Evolutionary conservation across 768 basidiomycete genomes (phyloP), one percentile per base, ranked within the genome.

Genomic region (Guyanaporus albipodus): DNA sequence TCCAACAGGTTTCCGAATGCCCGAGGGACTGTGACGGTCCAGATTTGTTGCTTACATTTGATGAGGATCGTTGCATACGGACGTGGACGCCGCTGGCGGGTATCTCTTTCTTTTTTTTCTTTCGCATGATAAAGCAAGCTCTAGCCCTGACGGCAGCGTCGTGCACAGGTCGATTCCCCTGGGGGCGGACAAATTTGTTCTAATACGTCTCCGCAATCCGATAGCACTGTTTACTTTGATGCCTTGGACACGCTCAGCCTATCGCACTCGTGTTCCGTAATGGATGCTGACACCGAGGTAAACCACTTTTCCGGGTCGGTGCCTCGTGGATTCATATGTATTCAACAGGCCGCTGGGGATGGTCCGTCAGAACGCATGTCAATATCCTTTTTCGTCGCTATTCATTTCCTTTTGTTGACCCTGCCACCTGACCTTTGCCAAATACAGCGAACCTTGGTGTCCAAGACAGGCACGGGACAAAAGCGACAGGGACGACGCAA

Each of bases 171-270:
- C 36, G 43, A 47, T 32, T 35, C 42, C 34, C 38, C 28, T 34
- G 23, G 35, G 12, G 9, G 23, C 22, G 41, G 22, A 23, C 28
- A 22, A 18, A 6, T 9, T 43, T 48, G 46, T 46, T 50, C 18
- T 33, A 44, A 48, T 19, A 28, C 44, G 3, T 52, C 44, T 19
- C 39, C 50, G 4, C 19, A 14, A 17, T 60, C 63, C 1, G 39
- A 46, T 12, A 42, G 33, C 22, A 63, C 61, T 0, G 26, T 63
- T n/a, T 61, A 64, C 44, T 63, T 59, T 45, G 54, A 58, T 21
- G 54, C 58, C 17, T 6, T 64, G 26, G 61, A 61, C 11, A 42
- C 46, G 15, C 14, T 55, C 11, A 45, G 47, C 41, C 11, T n/a
- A 8, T 50, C 48, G 8, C 44, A 19, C 34, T 48, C 49, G 1